A percentile compares a stretch with the other conserved stretches of the same genome.
phyloP scores from a whole-genome alignment of 1,284 basidiomycete species.

The Malassezia globosa region DNA sequence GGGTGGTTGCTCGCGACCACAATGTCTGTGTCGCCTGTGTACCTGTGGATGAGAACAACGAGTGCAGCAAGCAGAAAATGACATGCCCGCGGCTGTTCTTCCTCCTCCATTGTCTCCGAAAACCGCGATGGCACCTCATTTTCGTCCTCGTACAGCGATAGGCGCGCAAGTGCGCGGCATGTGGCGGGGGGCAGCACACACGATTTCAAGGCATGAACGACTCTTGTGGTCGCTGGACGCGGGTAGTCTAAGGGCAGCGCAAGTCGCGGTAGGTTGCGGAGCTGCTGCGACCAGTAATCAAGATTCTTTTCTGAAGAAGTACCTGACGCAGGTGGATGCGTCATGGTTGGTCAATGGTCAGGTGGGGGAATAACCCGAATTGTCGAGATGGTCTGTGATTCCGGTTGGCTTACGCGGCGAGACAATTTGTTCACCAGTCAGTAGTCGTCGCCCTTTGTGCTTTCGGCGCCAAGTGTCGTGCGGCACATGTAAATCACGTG shows the following conservation, averaged over 20 bases:
- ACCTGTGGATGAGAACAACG: conserved; percentile 78
- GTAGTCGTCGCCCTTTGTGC: too few species aligned
- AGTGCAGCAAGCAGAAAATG: conserved; percentile 86
- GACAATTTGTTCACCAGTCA: too few species aligned
- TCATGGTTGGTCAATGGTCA: too few species aligned
- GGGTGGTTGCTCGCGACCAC: conserved; percentile 74
- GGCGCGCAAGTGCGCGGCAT: conserved; percentile 33
- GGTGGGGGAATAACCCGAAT: too few species aligned
- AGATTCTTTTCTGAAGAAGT: conserved; percentile 18
- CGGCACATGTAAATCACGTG: too few species aligned
- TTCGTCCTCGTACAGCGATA: conserved; percentile 58
- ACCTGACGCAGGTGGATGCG: too few species aligned
- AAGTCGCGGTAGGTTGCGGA: conserved; percentile 65
- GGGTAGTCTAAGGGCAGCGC: conserved; percentile 95
- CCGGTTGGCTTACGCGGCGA: too few species aligned
- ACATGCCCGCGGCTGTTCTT: conserved; percentile 61
- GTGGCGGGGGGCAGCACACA: conserved; percentile 24
- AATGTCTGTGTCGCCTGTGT: conserved; percentile 89
- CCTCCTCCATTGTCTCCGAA: conserved; percentile 3
- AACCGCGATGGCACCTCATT: conserved; percentile 2
- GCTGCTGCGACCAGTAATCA: conserved; percentile 43
- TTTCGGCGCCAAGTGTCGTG: too few species aligned
- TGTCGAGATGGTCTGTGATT: too few species aligned
- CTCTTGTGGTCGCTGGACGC: conserved; percentile 54
- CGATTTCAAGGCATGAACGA: conserved; percentile 42